Evolutionary conservation across 805 yeast genomes (phyloP), one percentile per base, ranked within the genome.

Genomic region (Wickerhamiella sorbophila): DNA sequence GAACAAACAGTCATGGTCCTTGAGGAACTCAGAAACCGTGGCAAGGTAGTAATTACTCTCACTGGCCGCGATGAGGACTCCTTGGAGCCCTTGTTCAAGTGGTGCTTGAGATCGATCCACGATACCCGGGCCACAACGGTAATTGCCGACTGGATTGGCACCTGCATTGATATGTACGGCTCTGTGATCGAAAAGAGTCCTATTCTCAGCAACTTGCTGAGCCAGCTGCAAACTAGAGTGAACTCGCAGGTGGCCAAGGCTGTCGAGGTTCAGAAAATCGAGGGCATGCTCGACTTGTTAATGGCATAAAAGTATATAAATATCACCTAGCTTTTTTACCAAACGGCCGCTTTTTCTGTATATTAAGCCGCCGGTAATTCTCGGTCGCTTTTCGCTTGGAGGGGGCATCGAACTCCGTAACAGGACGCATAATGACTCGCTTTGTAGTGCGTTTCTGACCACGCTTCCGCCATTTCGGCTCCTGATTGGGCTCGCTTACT

Each of bases 271-370:
- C 81, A 79, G 58, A 79, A 76, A 57, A 75, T 91, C 35, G 85
- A 81, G 53, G 98, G 98, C 42, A 91, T 91, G 96, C 66, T 91
- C 52, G 93, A 85, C 61, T 62, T 91, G 51, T 67, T 88, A 53
- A 78, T 86, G 45, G 58, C 56, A 5, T 59, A 60, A 15, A 60
- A 32, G 4, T 60, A 22, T 19, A 18, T 24, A 8, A 36, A 3
- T 31, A 20, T 4, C 31, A 16, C 5, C 38, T 22, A n/a, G n/a
- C n/a, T 8, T 33, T 24, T 5, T 33, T 24, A 9, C 26, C 15
- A 20, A 26, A 26, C 17, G 38, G 38, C 15, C 22, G 35, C 29
- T 32, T 40, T 9, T 35, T 38, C 35, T 41, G 44, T 17, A 44
- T 44, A 5, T 39, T 44, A 17, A 44, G 40, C 10, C 44, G 31